Base-by-base conservation (phyloP, 208 protist genomes). In the Crithidia acanthocephali region DNA sequence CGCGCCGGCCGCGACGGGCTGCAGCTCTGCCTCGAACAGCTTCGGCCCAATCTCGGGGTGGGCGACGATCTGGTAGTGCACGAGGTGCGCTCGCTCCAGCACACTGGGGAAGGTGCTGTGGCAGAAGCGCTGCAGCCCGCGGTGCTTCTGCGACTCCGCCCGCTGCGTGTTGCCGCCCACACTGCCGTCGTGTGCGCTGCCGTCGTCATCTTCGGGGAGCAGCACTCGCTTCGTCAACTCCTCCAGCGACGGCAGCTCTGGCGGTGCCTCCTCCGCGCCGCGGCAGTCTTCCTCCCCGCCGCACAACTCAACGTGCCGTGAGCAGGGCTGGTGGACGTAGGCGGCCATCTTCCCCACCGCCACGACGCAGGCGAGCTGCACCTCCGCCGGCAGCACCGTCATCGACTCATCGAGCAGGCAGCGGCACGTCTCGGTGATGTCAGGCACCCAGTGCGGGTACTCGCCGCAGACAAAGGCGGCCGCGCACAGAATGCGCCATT, bases 391-490 rank as follows among this genome's bases (percentile, higher is more conserved):
- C 30, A 97, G 80, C 23, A 96, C 20, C 25, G 84, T 74, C 66
- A 84, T 74, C 35, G 60, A 47, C 48, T 80, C 79, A 58, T 40
- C 56, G 35, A 96, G 72, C 45, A 96, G 78, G 10, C 60, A 60
- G 44, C 63, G 23, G 58, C 89, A 88, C 30, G 83, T 83, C 15
- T 60, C 68, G 20, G 48, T 50, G 62, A 87, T 85, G 72, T 94
- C 73, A 1, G 77, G 62, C 18, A 97, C 30, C 83, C 88, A 93
- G 62, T 95, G 83, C 2, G 89, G 80, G 75, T 97, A 99, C 81
- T 99, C 97, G 22, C 98, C 98, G 50, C 96, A 92, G 5, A 96
- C 86, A 68, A 97, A 99, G 18, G 95, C 96, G 0, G 96, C 94
- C 2, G 98, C 95, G 47, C 92, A 84, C 8, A 99, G 80, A 6